A percentile compares a stretch with the other conserved stretches of the same genome.
Conservation (phyloP, 176 grass and related monocot species). For the Cenchrus fungigraminus region DNA sequence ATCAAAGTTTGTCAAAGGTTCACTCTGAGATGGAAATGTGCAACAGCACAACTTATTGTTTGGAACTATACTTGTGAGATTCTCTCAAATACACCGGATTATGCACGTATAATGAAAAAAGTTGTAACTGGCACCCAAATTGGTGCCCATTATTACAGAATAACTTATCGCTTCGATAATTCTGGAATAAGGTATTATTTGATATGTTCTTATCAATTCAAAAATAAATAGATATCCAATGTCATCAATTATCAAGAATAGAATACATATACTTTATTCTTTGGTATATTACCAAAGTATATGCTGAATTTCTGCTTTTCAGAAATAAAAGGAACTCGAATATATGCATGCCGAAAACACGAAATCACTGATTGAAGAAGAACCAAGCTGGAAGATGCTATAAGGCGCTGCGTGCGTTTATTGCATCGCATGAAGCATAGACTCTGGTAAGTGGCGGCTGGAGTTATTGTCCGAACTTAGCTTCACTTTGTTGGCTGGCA, state of each 20-base stretch:
- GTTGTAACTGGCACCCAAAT: slow-evolving; percentile 3
- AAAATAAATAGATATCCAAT: slow-evolving; percentile 11
- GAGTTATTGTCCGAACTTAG: background rate
- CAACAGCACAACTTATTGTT: too few relatives aligned
- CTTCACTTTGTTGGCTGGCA: background rate
- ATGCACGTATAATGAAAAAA: background rate
- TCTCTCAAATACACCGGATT: background rate
- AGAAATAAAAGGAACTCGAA: slow-evolving; percentile 7
- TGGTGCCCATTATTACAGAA: slow-evolving; percentile 41
- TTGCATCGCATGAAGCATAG: background rate
- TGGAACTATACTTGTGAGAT: background rate
- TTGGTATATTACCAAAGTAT: slow-evolving; percentile 4
- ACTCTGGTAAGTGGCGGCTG: background rate
- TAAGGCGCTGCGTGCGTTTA: too few relatives aligned
- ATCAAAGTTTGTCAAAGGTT: too few relatives aligned
- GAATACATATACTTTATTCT: slow-evolving; percentile 41
- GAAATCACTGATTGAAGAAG: background rate
- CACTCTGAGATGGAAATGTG: too few relatives aligned
- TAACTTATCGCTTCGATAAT: slow-evolving; percentile 25
- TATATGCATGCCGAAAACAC: background rate
- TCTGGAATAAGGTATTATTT: slow-evolving; percentile 23
- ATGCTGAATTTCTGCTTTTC: background rate
- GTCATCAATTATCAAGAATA: background rate
- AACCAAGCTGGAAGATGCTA: background rate
- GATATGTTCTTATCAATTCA: background rate